Conservation (phyloP, 169 alveolate species). For the Eimeria maxima region DNA sequence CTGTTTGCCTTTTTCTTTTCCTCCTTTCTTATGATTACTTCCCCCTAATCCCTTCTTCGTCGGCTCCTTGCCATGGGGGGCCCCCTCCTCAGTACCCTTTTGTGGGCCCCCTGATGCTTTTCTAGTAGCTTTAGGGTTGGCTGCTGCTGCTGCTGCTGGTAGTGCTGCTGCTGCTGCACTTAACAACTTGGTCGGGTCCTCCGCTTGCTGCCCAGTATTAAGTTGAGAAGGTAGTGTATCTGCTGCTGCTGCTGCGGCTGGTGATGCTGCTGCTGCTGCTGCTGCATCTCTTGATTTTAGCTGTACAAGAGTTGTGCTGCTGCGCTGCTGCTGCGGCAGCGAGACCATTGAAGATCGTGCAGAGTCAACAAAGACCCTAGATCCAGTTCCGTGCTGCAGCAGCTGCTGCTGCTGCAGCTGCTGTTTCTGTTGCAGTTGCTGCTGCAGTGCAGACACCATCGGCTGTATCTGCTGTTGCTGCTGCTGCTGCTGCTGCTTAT, state of each 20-base stretch:
- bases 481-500: conserved; percentile 1
- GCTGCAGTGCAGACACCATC: too few species aligned
- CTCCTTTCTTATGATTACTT: not conserved
- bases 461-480: conserved; percentile 18
- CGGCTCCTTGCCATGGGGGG: not conserved
- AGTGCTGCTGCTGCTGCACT: too few species aligned
- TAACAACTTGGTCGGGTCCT: too few species aligned
- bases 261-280: not conserved
- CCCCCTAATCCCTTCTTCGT: too few species aligned
- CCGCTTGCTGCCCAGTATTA: too few species aligned
- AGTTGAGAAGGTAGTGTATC: not conserved
- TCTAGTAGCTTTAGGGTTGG: not conserved
- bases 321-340: not conserved
- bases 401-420: conserved; percentile 13
- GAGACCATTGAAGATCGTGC: not conserved
- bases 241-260: conserved; percentile 12
- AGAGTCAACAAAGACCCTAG: not conserved
- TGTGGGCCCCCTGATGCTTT: not conserved
- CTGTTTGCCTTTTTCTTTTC: not conserved
- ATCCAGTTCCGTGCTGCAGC: not conserved
- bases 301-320: not conserved
- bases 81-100: not conserved
- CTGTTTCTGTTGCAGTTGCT: too few species aligned
- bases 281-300: not conserved
- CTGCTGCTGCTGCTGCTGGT: not conserved